Base-by-base conservation (phyloP, 331 rosid species). In the Quercus phellos region DNA sequence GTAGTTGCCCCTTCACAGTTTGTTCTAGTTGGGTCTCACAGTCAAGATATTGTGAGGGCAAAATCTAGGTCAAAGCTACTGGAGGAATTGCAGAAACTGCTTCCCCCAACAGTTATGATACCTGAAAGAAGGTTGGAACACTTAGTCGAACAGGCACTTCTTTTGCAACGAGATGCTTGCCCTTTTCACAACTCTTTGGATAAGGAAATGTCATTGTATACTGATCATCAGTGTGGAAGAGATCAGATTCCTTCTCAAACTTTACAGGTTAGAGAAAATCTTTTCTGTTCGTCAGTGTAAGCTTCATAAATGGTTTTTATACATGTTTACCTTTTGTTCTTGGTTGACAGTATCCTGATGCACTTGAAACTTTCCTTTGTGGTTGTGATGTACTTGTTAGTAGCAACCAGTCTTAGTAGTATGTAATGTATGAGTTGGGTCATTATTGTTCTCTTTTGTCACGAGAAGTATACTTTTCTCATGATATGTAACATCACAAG, bases 51-150 rank as follows among this genome's bases (percentile, higher is more conserved):
- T 78, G 46, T 35, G 27, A 85, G 71, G 77, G 64, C 77, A 71
- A 89, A 88, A 80, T 75, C 97, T 76, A 87, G 94, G 72, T 51
- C 97, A 51, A 90, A 88, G 86, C 89, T 95, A 68, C 85, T 95
- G 70, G 94, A 87, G 84, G 94, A 91, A 79, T 90, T 95, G 87
- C 96, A 91, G 90, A 90, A 90, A 77, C 79, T 95, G 86, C 93
- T 95, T 80, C 99, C 99, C 4, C 96, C 99, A 18, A 80, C 93
- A 43, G 74, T 95, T 77, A 89, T 95, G 96, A 85, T 95, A 77
- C 99, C 97, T 43, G 99, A 95, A 70, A 91, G 87, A 80, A 86
- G 99, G 85, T 84, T 95, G 90, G 99, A 95, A 75, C 91, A 93
- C 83, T 81, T 95, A 70, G 98, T 95, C 60, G 99, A 95, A 72